These are phyloP conservation scores for Fusarium newnesense DNA, from an alignment of 2,329 filamentous ascomycete genomes.

Conservation along the genomic window DNA sequence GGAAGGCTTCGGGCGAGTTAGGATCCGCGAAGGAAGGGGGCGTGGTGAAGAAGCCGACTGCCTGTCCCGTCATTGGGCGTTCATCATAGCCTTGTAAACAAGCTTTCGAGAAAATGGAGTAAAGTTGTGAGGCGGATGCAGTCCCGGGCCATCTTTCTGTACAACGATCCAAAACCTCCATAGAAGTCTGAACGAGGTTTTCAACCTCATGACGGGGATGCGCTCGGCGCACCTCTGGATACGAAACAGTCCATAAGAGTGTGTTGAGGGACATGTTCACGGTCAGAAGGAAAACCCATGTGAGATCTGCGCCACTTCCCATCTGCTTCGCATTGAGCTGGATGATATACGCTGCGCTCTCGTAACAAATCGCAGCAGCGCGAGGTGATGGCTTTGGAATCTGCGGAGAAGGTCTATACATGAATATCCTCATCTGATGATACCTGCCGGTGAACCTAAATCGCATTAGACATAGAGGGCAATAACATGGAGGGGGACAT, in stretches of 20 bases:
- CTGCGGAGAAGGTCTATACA: conserved; percentile 92
- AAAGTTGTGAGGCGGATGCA: conserved; percentile 83
- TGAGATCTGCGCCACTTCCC: conserved; percentile 80
- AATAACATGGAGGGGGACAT: conserved; percentile 46
- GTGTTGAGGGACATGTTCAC: conserved; percentile 94
- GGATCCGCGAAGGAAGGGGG: conserved; percentile 47
- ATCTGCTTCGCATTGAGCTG: conserved; percentile 84
- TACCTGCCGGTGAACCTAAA: conserved; percentile 73
- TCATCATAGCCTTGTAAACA: conserved; percentile 89
- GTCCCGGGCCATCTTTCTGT: conserved; percentile 94
- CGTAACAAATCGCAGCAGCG: conserved; percentile 85
- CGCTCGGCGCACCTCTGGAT: conserved; percentile 79
- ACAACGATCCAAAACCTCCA: conserved; percentile 83
- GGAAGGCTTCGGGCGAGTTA: conserved; percentile 47
- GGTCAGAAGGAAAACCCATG: conserved; percentile 91
- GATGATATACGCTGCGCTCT: conserved; percentile 85
- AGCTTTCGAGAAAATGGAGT: conserved; percentile 84
- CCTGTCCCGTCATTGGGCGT: conserved; percentile 46
- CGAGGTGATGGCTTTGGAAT: conserved; percentile 82
- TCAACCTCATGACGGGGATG: conserved; percentile 82
- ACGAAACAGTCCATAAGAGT: conserved; percentile 90
- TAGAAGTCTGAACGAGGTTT: conserved; percentile 75
- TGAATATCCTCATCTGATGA: conserved; percentile 87
- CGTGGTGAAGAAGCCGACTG: conserved; percentile 48
- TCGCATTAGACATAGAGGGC: conserved; percentile 13